phyloP scores from a whole-genome alignment of 2,329 filamentous ascomycete species.

The Curvularia verruculosa region DNA sequence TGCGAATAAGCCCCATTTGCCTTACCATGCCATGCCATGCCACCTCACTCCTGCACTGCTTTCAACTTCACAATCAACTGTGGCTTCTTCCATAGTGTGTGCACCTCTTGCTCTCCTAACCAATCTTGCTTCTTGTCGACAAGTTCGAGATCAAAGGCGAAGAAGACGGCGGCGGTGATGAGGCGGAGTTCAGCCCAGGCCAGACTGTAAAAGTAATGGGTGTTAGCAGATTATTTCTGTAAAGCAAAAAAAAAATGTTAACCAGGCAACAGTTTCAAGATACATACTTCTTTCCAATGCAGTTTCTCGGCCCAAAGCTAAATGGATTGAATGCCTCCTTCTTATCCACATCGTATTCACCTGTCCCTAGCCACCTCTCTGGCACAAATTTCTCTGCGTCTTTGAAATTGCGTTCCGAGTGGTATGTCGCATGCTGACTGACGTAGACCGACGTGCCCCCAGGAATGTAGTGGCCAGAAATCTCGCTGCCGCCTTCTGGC shows the following conservation, averaged over 20 bases:
- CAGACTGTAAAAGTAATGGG: conserved; percentile 11
- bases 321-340: conserved; percentile 38
- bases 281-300: conserved; percentile 45
- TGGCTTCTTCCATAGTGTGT: conserved; percentile 44
- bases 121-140: conserved; percentile 45
- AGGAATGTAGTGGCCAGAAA: conserved; percentile 38
- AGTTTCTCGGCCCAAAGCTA: conserved; percentile 37
- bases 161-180: conserved; percentile 34
- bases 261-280: background rate
- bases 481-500: conserved; percentile 28
- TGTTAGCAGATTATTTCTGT: background rate
- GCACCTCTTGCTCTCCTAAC: conserved; percentile 41
- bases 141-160: conserved; percentile 34
- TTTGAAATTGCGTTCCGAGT: conserved; percentile 35
- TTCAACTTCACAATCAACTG: conserved; percentile 35
- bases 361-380: conserved; percentile 49
- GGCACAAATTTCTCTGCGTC: conserved; percentile 36
- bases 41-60: conserved; percentile 21
- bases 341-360: conserved; percentile 43
- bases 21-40: background rate
- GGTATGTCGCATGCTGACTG: conserved; percentile 41
- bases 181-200: conserved; percentile 40
- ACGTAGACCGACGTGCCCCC: conserved; percentile 36
- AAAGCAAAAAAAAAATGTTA: background rate
- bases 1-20: background rate